phyloP scores from a whole-genome alignment of 164 flowering plant genomes.

The Houttuynia cordata region DNA sequence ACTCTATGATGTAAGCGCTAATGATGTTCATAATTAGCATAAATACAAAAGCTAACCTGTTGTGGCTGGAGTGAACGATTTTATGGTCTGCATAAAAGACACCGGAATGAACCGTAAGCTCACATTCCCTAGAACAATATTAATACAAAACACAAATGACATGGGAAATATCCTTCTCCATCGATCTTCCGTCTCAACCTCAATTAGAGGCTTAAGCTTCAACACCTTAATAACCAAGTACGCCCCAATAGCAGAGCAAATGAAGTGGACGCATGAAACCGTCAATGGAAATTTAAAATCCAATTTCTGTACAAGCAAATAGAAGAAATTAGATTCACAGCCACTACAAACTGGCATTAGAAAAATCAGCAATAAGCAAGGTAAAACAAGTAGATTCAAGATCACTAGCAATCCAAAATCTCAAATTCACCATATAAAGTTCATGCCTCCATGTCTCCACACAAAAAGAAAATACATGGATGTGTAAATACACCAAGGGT shows the following conservation, averaged over 20 bases:
- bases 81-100: constrained; percentile 97
- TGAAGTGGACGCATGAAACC: constrained; percentile 88
- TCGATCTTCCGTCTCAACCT: constrained; percentile 86
- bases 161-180: constrained; percentile 98
- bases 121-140: constrained; percentile 91
- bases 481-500: not conserved
- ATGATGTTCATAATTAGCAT: not conserved
- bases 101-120: constrained; percentile 95
- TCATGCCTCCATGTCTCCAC: not conserved
- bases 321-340: not conserved
- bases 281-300: constrained; percentile 91
- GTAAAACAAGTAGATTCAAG: not conserved
- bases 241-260: constrained; percentile 89
- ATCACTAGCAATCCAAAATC: not conserved
- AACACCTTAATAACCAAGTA: constrained; percentile 71
- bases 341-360: not conserved
- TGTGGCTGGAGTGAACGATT: constrained; percentile 97
- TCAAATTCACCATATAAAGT: not conserved
- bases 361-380: not conserved
- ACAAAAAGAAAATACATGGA: not conserved
- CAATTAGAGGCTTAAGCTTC: constrained; percentile 80
- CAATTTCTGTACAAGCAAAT: constrained; percentile 48
- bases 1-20: too few species aligned
- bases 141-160: constrained; percentile 94
- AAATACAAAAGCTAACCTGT: constrained; percentile 49